Conservation (phyloP, 371 early-diverging fungal genomes). For the Circinella umbellata region DNA sequence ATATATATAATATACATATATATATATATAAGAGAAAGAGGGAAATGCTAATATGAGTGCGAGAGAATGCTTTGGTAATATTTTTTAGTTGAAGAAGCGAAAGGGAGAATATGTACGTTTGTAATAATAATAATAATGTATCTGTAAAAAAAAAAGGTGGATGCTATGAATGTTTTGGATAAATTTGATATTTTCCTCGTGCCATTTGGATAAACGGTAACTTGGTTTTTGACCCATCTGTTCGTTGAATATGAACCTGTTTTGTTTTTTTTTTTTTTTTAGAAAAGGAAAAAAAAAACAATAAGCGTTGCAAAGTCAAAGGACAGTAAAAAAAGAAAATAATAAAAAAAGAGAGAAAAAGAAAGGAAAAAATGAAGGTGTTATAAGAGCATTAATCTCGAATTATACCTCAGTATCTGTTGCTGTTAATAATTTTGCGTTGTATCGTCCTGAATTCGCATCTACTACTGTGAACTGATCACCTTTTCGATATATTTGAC, state of each 20-base stretch:
- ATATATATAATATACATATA: no score
- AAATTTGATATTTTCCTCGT: constrained; percentile 32
- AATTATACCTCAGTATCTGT: constrained; percentile 29
- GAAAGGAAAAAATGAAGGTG: no score
- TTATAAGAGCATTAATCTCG: neutral
- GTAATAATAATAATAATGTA: no score
- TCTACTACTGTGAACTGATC: constrained; percentile 35
- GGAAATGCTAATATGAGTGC: no score
- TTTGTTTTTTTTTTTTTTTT: neutral
- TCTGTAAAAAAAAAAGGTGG: no score
- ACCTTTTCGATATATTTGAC: constrained; percentile 28
- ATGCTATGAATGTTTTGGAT: constrained; percentile 27
- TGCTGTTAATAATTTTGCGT: constrained; percentile 29
- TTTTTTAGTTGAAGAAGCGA: neutral
- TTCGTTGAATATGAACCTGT: constrained; percentile 32
- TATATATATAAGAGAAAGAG: no score
- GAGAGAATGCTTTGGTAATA: no score
- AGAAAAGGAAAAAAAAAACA: neutral
- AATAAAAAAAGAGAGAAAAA: neutral
- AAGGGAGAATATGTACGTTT: neutral
- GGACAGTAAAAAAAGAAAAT: no score
- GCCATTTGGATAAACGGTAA: constrained; percentile 26
- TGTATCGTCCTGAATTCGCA: constrained; percentile 32
- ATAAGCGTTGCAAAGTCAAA: neutral
- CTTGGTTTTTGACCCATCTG: constrained; percentile 36